Conservation (phyloP, 306 rosid genomes). For the Acacia acuminata region DNA sequence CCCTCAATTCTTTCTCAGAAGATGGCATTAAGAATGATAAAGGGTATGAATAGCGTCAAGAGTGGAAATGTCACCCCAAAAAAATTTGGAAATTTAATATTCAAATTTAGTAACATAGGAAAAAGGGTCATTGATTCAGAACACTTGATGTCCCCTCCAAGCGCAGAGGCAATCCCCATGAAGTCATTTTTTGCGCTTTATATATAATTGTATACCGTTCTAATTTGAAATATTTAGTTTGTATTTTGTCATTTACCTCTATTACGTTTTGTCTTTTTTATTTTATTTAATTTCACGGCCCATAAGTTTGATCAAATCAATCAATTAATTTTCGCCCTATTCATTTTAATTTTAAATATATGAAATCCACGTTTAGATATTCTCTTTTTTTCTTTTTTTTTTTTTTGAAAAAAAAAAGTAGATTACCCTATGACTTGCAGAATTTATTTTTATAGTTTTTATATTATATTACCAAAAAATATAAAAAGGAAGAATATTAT, state of each 20-base stretch:
- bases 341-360: too few relatives aligned
- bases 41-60: background rate
- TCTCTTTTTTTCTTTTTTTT: too few relatives aligned
- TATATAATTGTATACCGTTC: background rate
- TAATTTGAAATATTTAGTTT: background rate
- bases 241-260: too few relatives aligned
- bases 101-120: background rate
- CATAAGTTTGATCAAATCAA: background rate
- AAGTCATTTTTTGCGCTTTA: background rate
- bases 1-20: conserved; percentile 44
- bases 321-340: too few relatives aligned
- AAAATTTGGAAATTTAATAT: background rate
- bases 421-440: background rate
- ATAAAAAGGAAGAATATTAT: background rate
- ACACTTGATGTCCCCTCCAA: background rate
- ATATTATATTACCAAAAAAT: background rate
- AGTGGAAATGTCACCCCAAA: background rate
- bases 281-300: too few relatives aligned
- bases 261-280: too few relatives aligned
- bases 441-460: too few relatives aligned
- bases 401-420: too few relatives aligned
- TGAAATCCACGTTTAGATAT: background rate
- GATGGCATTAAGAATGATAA: conserved; percentile 43
- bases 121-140: background rate
- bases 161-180: background rate